Evolutionary conservation across 306 rosid species (phyloP).

Genomic region (Mucuna pruriens): DNA sequence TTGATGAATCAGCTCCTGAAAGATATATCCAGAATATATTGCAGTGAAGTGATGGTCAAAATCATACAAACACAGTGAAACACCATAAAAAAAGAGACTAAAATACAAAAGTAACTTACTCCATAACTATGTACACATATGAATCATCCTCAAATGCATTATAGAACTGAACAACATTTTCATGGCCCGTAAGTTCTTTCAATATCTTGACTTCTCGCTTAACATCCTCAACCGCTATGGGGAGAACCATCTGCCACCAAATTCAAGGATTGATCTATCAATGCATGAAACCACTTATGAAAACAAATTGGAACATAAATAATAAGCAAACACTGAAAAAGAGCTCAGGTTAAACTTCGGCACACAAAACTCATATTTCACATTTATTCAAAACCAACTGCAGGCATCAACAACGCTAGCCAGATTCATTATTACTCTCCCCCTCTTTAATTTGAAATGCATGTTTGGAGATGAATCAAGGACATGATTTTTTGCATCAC

Average conservation of each 20-base stretch:
- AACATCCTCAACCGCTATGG: slow-evolving; percentile 98
- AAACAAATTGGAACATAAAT: slow-evolving; percentile 9
- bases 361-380: slow-evolving; percentile 27
- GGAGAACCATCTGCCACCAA: slow-evolving; percentile 91
- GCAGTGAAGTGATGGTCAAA: slow-evolving; percentile 22
- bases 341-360: neutral
- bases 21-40: slow-evolving; percentile 4
- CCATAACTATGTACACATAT: slow-evolving; percentile 97
- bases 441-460: slow-evolving; percentile 9
- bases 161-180: slow-evolving; percentile 88
- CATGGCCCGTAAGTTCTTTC: slow-evolving; percentile 91
- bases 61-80: slow-evolving; percentile 27
- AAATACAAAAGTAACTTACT: slow-evolving; percentile 61
- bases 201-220: slow-evolving; percentile 94
- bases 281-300: neutral
- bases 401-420: neutral
- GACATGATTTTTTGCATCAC: neutral
- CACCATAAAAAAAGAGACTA: slow-evolving; percentile 17
- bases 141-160: slow-evolving; percentile 93
- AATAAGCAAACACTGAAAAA: neutral
- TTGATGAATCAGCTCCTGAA: slow-evolving; percentile 30
- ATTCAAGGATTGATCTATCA: slow-evolving; percentile 35
- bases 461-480: neutral
- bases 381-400: slow-evolving; percentile 8
- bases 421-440: neutral